Percentiles rank a stretch among this genome's conserved stretches.
These are phyloP conservation scores for Exophiala oligosperma DNA, from an alignment of 2,329 filamentous ascomycete species.

Conservation along the genomic window DNA sequence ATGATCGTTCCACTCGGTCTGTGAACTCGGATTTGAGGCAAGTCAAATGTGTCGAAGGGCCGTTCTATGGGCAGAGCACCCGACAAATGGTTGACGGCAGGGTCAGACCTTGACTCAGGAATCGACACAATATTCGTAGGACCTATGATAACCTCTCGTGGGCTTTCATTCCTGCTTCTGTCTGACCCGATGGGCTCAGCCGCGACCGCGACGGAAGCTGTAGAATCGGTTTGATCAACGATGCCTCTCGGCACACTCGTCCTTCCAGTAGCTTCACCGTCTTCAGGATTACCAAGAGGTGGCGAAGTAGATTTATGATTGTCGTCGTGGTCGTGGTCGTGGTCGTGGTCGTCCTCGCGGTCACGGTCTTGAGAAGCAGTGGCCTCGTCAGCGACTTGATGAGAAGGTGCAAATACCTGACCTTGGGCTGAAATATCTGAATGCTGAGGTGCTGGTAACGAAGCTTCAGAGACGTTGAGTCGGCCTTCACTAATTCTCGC, in stretches of 20 bases:
- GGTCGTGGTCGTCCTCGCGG: too few relatives aligned
- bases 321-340: too few relatives aligned
- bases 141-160: not conserved
- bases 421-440: constrained; percentile 19
- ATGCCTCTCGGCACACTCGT: too few relatives aligned
- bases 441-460: constrained; percentile 12
- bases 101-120: constrained; percentile 2
- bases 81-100: not conserved
- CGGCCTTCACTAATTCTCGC: constrained; percentile 18
- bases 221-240: too few relatives aligned
- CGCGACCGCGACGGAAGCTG: too few relatives aligned
- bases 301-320: too few relatives aligned
- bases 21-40: constrained; percentile 18
- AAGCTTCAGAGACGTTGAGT: constrained; percentile 23
- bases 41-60: not conserved
- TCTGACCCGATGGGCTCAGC: too few relatives aligned
- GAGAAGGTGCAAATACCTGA: constrained; percentile 18
- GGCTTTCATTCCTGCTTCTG: too few relatives aligned
- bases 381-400: constrained; percentile 6
- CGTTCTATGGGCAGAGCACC: not conserved
- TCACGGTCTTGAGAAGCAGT: not conserved
- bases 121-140: not conserved
- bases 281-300: too few relatives aligned
- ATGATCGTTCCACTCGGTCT: constrained; percentile 21
- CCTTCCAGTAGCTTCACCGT: too few relatives aligned